These are phyloP conservation scores for Mallotus japonicus DNA, from an alignment of 441 rosid species.

Conservation along the genomic window DNA sequence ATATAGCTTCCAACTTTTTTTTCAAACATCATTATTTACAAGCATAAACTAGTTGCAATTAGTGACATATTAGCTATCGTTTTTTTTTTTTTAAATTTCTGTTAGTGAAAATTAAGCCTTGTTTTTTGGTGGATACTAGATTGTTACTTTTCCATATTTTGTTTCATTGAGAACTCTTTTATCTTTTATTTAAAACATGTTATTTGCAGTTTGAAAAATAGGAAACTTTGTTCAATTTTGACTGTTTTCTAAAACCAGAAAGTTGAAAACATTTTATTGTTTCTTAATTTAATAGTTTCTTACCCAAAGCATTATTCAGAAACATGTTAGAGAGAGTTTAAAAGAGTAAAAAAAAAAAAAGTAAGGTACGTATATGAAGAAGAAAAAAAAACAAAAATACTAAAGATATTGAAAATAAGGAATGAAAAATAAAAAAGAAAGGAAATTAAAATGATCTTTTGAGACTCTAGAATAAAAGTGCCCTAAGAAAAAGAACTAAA, in stretches of 20 bases:
- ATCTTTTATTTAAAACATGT: neutral
- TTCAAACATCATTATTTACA: neutral
- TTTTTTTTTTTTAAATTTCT: neutral
- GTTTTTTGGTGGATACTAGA: neutral
- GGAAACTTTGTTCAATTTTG: neutral
- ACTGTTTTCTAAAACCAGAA: no score
- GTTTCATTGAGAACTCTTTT: no score
- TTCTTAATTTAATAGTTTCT: no score
- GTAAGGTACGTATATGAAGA: neutral
- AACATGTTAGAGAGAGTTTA: no score
- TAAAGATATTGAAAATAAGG: neutral
- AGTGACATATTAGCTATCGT: conserved; percentile 2
- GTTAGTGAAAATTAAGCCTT: neutral
- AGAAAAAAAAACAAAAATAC: no score
- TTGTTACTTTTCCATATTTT: no score
- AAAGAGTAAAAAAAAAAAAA: no score
- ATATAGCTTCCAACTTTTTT: neutral
- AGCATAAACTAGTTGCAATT: neutral
- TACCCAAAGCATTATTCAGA: no score
- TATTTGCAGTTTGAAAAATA: neutral
- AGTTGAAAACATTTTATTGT: neutral
- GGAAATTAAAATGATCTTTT: no score
- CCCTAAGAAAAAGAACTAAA: neutral
- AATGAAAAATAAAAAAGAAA: no score
- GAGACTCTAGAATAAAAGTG: neutral